A percentile compares a stretch with the other conserved stretches of the same genome.
phyloP scores from a whole-genome alignment of 2,329 filamentous ascomycete genomes.

The Neodidymelliopsis sp. region DNA sequence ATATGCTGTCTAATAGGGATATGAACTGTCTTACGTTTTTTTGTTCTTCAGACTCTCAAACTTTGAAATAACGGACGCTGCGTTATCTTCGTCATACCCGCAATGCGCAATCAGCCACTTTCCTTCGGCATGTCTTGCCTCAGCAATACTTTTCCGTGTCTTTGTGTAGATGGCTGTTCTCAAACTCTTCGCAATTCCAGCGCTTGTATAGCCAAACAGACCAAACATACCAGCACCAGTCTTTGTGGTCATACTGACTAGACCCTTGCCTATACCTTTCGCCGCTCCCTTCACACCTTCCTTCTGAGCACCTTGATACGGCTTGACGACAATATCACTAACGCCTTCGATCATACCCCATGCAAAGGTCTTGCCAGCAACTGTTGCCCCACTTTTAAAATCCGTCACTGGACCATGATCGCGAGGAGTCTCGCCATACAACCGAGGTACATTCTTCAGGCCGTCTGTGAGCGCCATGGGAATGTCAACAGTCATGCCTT shows the following conservation, averaged over 20 bases:
- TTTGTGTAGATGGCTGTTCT: conserved; percentile 6
- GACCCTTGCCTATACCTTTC: conserved; percentile 46
- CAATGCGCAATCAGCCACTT: conserved; percentile 14
- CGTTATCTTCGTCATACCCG: not conserved
- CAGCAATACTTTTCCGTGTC: conserved; percentile 14
- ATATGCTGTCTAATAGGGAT: no score
- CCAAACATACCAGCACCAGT: conserved; percentile 25
- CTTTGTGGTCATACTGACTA: conserved; percentile 18
- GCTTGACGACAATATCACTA: conserved; percentile 78
- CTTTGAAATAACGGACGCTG: no score
- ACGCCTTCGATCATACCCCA: conserved; percentile 79
- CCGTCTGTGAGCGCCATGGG: conserved; percentile 79
- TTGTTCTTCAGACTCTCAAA: no score
- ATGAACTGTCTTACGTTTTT: no score
- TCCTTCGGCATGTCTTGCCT: conserved; percentile 14
- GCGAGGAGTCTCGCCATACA: conserved; percentile 81
- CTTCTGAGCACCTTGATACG: conserved; percentile 69
- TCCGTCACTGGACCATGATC: conserved; percentile 76
- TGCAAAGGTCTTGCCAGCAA: conserved; percentile 76
- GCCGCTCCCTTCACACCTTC: conserved; percentile 66
- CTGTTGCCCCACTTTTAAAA: conserved; percentile 72
- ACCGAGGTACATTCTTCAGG: conserved; percentile 80
- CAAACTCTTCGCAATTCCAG: conserved; percentile 59
- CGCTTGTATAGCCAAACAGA: conserved; percentile 43
- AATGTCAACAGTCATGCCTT: conserved; percentile 67